Evolutionary conservation across 2,329 filamentous ascomycete genomes (phyloP).

Genomic region (Claviceps digitariae): DNA sequence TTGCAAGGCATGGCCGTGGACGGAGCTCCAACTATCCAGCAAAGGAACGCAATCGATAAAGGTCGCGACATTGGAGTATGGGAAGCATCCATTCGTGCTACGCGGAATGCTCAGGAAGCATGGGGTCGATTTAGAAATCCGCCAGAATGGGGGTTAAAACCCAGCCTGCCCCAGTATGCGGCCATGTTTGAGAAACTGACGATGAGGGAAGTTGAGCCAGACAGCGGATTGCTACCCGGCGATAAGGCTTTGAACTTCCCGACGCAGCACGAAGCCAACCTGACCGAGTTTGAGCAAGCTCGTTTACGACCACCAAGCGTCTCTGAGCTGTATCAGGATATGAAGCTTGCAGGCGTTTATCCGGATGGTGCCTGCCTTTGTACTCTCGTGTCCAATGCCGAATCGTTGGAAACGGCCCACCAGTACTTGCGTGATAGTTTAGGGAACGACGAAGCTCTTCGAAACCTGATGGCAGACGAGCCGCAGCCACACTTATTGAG

Average conservation of each 20-base stretch:
- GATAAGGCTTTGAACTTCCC: slow-evolving; percentile 40
- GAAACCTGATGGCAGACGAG: slow-evolving; percentile 10
- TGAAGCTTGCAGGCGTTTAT: slow-evolving; percentile 35
- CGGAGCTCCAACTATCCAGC: slow-evolving; percentile 42
- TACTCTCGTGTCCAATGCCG: slow-evolving; percentile 41
- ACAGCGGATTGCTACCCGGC: slow-evolving; percentile 35
- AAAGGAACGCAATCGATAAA: slow-evolving; percentile 16
- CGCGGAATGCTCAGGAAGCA: slow-evolving; percentile 47
- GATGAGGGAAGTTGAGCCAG: slow-evolving; percentile 15
- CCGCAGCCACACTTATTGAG: slow-evolving; percentile 13
- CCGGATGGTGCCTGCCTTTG: slow-evolving; percentile 37
- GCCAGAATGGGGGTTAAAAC: slow-evolving; percentile 19
- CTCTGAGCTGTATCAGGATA: slow-evolving; percentile 43
- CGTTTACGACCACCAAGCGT: slow-evolving; percentile 47
- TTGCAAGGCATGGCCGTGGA: slow-evolving; percentile 38
- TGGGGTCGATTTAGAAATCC: slow-evolving; percentile 37
- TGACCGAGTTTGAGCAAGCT: slow-evolving; percentile 51
- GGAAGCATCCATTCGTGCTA: slow-evolving; percentile 44
- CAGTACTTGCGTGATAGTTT: slow-evolving; percentile 35
- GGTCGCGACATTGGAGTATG: slow-evolving; percentile 23
- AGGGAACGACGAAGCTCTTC: slow-evolving; percentile 4
- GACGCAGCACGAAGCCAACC: slow-evolving; percentile 29
- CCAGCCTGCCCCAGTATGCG: slow-evolving; percentile 34
- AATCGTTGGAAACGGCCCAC: slow-evolving; percentile 31
- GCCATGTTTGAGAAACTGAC: slow-evolving; percentile 48